A percentile compares a stretch with the other conserved stretches of the same genome.
Evolutionary conservation across 441 rosid species (phyloP).

Genomic region (Adansonia gregorii): DNA sequence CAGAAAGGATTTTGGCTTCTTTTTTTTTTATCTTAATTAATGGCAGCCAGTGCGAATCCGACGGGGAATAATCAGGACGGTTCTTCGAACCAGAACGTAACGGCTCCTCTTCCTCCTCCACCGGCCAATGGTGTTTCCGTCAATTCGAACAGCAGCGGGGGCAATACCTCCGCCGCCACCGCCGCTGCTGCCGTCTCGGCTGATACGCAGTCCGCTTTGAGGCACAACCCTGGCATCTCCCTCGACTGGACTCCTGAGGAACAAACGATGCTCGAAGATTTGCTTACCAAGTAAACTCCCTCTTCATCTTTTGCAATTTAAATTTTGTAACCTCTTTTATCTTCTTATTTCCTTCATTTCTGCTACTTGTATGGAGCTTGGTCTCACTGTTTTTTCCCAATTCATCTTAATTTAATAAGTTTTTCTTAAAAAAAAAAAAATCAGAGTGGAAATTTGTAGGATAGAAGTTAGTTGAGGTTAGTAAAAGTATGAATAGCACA

Average conservation of each 20-base stretch:
- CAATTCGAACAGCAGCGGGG: slow-evolving; percentile 43
- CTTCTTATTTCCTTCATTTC: background rate
- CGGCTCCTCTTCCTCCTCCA: slow-evolving; percentile 30
- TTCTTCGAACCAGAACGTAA: slow-evolving; percentile 36
- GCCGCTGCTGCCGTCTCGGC: slow-evolving; percentile 22
- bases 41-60: slow-evolving; percentile 67
- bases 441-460: background rate
- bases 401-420: background rate
- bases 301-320: background rate
- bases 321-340: background rate
- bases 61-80: slow-evolving; percentile 49
- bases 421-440: background rate
- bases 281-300: slow-evolving; percentile 47
- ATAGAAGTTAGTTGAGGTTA: too few relatives aligned
- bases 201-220: slow-evolving; percentile 50
- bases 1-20: background rate
- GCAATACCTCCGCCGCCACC: slow-evolving; percentile 28
- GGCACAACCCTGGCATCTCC: slow-evolving; percentile 59
- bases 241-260: slow-evolving; percentile 63
- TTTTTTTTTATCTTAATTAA: slow-evolving; percentile 5
- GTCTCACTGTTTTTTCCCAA: background rate
- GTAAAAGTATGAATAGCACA: background rate
- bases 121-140: slow-evolving; percentile 43
- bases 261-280: slow-evolving; percentile 57
- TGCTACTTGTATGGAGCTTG: background rate